A percentile compares a stretch with the other conserved stretches of the same genome.
These are phyloP conservation scores for Paraphaeosphaeria sporulosa DNA, from an alignment of 2,329 filamentous ascomycete species.

Conservation along the genomic window DNA sequence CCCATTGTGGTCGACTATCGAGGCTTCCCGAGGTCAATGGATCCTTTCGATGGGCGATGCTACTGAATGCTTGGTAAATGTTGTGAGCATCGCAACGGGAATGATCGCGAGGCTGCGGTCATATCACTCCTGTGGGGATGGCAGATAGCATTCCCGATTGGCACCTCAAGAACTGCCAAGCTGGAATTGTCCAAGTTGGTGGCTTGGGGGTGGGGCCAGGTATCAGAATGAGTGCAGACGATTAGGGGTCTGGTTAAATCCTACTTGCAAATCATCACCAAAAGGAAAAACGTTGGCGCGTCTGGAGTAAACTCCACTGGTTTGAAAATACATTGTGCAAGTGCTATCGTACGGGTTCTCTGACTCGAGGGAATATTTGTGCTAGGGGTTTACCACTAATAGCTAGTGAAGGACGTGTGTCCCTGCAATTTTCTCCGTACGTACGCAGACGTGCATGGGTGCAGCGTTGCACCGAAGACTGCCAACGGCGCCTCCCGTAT, in stretches of 20 bases:
- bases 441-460: not conserved
- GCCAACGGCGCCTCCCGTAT: too few species aligned
- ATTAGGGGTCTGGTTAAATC: not conserved
- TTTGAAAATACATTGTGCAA: too few species aligned
- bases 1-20: not conserved
- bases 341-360: too few species aligned
- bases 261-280: not conserved
- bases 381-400: too few species aligned
- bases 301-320: too few species aligned
- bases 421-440: too few species aligned
- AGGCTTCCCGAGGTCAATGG: not conserved
- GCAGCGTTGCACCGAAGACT: too few species aligned
- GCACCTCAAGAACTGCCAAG: not conserved
- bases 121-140: not conserved
- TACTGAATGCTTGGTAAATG: not conserved
- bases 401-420: too few species aligned
- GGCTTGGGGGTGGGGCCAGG: not conserved
- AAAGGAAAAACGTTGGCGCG: not conserved
- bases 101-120: slow-evolving; percentile 3
- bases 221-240: not conserved
- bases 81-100: not conserved
- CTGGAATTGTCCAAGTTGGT: not conserved
- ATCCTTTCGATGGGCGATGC: not conserved
- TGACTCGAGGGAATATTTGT: too few species aligned
- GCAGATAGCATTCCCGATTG: not conserved